Evolutionary conservation across 306 rosid genomes (phyloP).

Genomic region (Quillaja saponaria): DNA sequence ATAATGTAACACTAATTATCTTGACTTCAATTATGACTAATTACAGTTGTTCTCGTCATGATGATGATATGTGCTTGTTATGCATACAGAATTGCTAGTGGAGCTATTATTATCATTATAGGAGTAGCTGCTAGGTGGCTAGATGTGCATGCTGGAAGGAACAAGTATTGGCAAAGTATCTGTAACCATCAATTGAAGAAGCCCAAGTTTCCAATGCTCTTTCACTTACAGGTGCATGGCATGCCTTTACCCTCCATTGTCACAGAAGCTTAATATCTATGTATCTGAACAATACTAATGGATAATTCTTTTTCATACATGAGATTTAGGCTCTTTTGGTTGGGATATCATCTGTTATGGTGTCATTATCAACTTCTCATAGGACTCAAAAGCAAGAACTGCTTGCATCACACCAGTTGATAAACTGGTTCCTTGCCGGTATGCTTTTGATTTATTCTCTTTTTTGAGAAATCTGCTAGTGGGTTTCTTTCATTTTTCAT

Average conservation of each 20-base stretch:
- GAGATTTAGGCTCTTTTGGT: constrained; percentile 65
- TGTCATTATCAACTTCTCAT: constrained; percentile 76
- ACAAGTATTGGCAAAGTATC: constrained; percentile 65
- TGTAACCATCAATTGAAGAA: constrained; percentile 50
- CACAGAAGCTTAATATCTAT: constrained; percentile 27
- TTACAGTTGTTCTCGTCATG: too few species aligned
- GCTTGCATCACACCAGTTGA: constrained; percentile 64
- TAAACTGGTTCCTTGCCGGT: constrained; percentile 82
- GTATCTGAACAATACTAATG: constrained; percentile 13
- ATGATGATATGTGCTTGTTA: background rate
- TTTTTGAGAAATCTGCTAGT: too few species aligned
- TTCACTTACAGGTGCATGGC: constrained; percentile 66
- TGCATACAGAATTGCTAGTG: constrained; percentile 72
- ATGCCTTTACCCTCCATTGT: constrained; percentile 11
- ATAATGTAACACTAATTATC: too few species aligned
- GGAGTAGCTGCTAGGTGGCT: constrained; percentile 74
- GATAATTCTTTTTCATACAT: constrained; percentile 15
- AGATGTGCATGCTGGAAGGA: constrained; percentile 57
- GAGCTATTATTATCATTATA: constrained; percentile 64
- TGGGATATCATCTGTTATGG: constrained; percentile 76
- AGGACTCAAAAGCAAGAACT: constrained; percentile 72
- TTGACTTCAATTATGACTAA: too few species aligned
- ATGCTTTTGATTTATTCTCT: constrained; percentile 42
- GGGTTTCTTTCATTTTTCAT: too few species aligned
- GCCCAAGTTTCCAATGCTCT: constrained; percentile 57